Evolutionary conservation across 257 asterid species (phyloP), one percentile per base, ranked within the genome.

Genomic region (Lycium ferocissimum): DNA sequence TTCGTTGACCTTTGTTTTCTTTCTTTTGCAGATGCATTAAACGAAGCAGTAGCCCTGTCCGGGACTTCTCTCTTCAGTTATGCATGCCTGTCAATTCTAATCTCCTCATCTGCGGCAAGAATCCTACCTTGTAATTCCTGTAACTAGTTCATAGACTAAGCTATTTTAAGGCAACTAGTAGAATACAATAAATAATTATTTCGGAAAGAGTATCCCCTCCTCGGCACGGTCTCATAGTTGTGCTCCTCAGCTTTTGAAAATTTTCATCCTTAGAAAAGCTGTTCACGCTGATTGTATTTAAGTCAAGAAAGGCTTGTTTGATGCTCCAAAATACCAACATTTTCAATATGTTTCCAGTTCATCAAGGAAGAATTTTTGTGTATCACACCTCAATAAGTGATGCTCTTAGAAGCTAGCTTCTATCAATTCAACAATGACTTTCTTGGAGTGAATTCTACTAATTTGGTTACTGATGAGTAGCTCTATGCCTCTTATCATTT

Each of bases 71-170:
- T 76, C 63, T 26, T 76, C 82, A 76, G 82, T 7, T 14, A 51
- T 8, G 40, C 7, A 53, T 76, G 63, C 82, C 47, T 76, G 82
- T 51, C 65, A 40, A 70, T 38, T 70, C 35, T 40, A 7, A 17
- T 8, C 79, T 17, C 2, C 54, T 70, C 51, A 51, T 76, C 40
- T 15, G 65, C 65, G 9, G 63, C 47, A 26, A 7, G 47, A 7
- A 76, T 76, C 81, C 82, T 51, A 76, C 63, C 47, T 14, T 76
- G 65, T 76, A 76, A 76, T 53, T 53, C n/a, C 47, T 76, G 82
- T 26, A 76, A 76, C 65, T 76, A 26, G 49, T 14, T 76, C 82
- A 76, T 22, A 26, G 82, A 26, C 26, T 14, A 51, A 1, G 82
- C 5, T 2, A 22, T 51, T 75, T 76, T 26, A 2, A 4, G 43